phyloP scores from a whole-genome alignment of 139 green algal genomes.

The Chlamydomonas incerta region DNA sequence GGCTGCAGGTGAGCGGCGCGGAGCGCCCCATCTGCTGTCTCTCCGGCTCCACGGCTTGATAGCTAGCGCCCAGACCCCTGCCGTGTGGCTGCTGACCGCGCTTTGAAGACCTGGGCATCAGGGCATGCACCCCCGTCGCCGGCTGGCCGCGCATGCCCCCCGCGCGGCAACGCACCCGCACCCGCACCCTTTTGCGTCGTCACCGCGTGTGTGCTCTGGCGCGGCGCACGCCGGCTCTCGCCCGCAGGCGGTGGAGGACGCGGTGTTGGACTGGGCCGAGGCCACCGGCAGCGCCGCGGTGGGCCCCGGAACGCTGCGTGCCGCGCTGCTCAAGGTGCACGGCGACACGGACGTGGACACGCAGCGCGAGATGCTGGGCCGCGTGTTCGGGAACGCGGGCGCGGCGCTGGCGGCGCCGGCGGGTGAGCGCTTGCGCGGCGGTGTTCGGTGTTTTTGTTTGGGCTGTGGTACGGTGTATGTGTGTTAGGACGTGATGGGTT shows the following conservation, averaged over 20 bases:
- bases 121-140: too few species aligned
- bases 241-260: slow-evolving; percentile 39
- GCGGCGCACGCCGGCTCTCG: too few species aligned
- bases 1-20: slow-evolving; percentile 21
- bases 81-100: too few species aligned
- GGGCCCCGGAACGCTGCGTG: slow-evolving; percentile 2
- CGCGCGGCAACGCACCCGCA: too few species aligned
- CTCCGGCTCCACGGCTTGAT: too few species aligned
- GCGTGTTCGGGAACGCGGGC: slow-evolving; percentile 14
- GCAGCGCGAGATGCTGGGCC: slow-evolving; percentile 21
- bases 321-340: slow-evolving; percentile 11
- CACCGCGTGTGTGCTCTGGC: too few species aligned
- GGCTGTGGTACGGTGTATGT: not conserved
- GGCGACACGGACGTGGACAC: not conserved
- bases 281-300: slow-evolving; percentile 4
- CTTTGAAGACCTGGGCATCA: too few species aligned
- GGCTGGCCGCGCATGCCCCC: too few species aligned
- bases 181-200: too few species aligned
- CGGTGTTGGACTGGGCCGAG: slow-evolving; percentile 42
- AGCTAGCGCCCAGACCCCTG: too few species aligned
- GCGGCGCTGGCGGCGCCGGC: slow-evolving; percentile 6
- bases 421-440: not conserved
- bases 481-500: not conserved
- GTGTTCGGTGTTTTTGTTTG: too few species aligned
- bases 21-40: too few species aligned